Evolutionary conservation across 1,139 yeast genomes (phyloP).

Genomic region (Saccharomycopsis hybrid): DNA sequence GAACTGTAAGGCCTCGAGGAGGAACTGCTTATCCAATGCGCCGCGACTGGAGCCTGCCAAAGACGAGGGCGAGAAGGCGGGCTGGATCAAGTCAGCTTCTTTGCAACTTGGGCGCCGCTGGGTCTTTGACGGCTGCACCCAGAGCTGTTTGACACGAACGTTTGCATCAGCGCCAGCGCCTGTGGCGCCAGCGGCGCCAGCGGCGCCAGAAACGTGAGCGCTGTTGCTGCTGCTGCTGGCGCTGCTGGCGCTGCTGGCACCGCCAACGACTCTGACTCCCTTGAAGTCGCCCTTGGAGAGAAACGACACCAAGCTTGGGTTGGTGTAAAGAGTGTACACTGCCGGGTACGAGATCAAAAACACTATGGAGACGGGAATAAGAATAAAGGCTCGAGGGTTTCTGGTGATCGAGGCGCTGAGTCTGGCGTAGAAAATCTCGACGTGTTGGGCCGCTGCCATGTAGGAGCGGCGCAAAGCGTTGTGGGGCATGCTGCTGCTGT

Average conservation of each 20-base stretch:
- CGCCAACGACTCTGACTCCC: too few species aligned
- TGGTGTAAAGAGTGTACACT: conserved; percentile 22
- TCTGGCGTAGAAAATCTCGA: too few species aligned
- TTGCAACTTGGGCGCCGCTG: too few species aligned
- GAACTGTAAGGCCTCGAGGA: conserved; percentile 29
- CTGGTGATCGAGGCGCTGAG: conserved; percentile 30
- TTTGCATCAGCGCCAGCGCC: not conserved
- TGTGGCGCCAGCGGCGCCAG: too few species aligned
- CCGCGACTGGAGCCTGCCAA: conserved; percentile 10
- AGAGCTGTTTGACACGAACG: not conserved
- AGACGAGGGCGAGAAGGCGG: too few species aligned
- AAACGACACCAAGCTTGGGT: conserved; percentile 8
- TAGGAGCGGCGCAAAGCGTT: too few species aligned
- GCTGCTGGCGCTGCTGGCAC: too few species aligned
- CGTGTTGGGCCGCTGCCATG: too few species aligned
- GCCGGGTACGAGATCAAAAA: conserved; percentile 50
- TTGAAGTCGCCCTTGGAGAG: conserved; percentile 4
- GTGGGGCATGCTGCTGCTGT: too few species aligned
- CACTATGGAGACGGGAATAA: conserved; percentile 44
- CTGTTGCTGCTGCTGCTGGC: not conserved
- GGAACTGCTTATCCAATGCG: conserved; percentile 30
- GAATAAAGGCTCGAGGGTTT: conserved; percentile 39
- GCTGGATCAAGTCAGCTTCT: too few species aligned
- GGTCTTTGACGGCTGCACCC: not conserved
- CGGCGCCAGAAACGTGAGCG: too few species aligned